Conservation (phyloP, 2,329 filamentous ascomycete genomes). For the Venturia aucupariae region DNA sequence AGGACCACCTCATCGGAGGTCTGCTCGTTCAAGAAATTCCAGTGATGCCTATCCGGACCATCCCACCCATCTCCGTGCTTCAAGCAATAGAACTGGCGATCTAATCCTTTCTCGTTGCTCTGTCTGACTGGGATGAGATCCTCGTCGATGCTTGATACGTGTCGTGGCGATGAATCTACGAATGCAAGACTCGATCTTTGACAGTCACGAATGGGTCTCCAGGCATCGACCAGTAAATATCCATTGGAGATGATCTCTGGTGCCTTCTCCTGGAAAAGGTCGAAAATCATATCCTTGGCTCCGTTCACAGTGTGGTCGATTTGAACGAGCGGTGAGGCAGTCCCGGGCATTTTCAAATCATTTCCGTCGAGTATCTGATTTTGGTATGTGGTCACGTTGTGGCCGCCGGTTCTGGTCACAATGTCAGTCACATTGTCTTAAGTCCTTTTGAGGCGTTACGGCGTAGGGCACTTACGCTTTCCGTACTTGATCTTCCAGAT, state of each 20-base stretch:
- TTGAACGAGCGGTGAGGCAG: neutral
- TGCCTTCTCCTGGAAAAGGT: neutral
- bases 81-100: neutral
- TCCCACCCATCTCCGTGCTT: slow-evolving; percentile 3
- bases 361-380: neutral
- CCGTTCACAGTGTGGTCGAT: neutral
- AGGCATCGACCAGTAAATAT: neutral
- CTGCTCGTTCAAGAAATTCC: neutral
- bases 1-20: neutral
- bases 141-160: neutral
- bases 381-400: neutral
- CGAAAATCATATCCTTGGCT: neutral
- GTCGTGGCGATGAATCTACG: neutral
- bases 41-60: neutral
- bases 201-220: neutral
- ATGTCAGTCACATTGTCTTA: neutral
- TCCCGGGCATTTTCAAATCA: neutral
- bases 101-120: neutral
- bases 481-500: neutral
- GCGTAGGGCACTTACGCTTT: neutral
- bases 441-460: neutral
- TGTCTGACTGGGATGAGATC: slow-evolving; percentile 3
- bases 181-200: slow-evolving; percentile 4
- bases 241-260: neutral
- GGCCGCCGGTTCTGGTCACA: neutral